Percentiles rank a stretch among this genome's conserved stretches.
Conservation (phyloP, 805 yeast genomes). For the Candida coleopterorum region DNA sequence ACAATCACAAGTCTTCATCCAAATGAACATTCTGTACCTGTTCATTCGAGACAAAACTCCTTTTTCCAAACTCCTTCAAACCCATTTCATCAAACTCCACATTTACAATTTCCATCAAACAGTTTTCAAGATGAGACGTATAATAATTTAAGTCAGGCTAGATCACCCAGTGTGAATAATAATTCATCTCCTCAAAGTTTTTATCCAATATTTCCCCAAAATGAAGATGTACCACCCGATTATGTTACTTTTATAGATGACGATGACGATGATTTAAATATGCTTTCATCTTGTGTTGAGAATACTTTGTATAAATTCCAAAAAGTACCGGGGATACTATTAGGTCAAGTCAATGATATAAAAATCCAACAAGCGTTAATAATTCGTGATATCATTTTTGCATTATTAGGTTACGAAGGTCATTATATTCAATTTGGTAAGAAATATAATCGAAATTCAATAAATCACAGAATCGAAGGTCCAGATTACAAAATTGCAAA, state of each 20-base stretch:
- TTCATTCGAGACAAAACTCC: neutral
- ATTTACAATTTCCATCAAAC: neutral
- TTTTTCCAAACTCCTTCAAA: constrained; percentile 1
- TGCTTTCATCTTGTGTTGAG: constrained; percentile 2
- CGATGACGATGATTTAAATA: neutral
- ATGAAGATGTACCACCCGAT: constrained; percentile 2
- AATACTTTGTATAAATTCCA: neutral
- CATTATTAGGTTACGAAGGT: constrained; percentile 74
- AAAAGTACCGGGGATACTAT: constrained; percentile 38
- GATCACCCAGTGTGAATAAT: neutral
- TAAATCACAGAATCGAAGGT: constrained; percentile 47
- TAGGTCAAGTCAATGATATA: constrained; percentile 42
- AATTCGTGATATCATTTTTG: constrained; percentile 62
- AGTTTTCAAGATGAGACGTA: neutral
- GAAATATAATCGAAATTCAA: constrained; percentile 45
- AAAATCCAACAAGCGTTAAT: constrained; percentile 70
- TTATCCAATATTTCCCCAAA: neutral
- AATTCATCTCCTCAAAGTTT: neutral
- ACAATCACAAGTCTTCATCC: neutral
- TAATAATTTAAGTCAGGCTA: neutral
- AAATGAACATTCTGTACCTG: neutral
- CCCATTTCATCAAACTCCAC: neutral
- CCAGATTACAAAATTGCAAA: constrained; percentile 75
- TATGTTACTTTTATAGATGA: constrained; percentile 3
- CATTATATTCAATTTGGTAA: constrained; percentile 65